A percentile compares a stretch with the other conserved stretches of the same genome.
Conservation (phyloP, 2,329 filamentous ascomycete species). For the Albophoma yamanashiensis region DNA sequence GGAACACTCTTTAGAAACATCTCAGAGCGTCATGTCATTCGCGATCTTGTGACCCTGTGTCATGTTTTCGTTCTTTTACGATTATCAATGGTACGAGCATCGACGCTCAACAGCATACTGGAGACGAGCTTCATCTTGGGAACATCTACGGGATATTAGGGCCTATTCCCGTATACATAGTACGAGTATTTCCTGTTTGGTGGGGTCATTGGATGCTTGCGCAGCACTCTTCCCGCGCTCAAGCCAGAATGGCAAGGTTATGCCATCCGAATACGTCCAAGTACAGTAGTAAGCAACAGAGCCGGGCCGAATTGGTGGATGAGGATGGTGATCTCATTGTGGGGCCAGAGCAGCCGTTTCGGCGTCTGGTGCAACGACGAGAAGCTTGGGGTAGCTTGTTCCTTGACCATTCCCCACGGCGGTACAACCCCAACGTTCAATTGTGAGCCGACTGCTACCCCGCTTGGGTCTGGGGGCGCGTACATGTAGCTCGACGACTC, state of each 20-base stretch:
- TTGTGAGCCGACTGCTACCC: neutral
- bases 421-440: neutral
- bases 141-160: neutral
- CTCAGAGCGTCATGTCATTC: neutral
- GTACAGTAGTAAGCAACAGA: neutral
- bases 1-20: rapidly evolving
- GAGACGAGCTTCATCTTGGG: neutral
- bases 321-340: neutral
- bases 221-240: neutral
- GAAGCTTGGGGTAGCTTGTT: neutral
- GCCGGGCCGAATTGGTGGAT: neutral
- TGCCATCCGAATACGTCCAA: neutral
- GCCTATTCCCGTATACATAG: no score
- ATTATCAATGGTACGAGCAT: neutral
- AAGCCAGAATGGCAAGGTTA: neutral
- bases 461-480: neutral
- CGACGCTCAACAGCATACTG: no score
- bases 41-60: neutral
- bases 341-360: neutral
- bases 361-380: neutral
- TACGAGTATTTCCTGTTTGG: neutral
- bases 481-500: neutral
- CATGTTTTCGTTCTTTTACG: neutral
- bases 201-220: neutral
- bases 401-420: neutral